Base-by-base conservation (phyloP, 495 filamentous ascomycete species). In the Aspergillus nanangensis region DNA sequence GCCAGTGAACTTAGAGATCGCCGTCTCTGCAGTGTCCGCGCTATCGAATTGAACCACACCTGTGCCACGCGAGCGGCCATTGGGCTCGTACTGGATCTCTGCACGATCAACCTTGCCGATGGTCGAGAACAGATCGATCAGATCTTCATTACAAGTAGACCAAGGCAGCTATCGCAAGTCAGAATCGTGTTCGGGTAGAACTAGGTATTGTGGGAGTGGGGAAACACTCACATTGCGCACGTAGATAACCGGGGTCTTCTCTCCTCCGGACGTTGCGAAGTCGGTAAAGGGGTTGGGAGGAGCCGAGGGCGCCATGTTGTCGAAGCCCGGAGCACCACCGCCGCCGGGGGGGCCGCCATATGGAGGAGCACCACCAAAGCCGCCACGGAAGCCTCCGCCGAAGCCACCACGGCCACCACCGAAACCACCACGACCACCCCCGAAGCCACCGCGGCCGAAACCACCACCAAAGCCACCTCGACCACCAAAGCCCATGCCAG, bases 21-120 rank as follows among this genome's bases (percentile, higher is more conserved):
- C 83, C 41, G 89, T 96, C 56, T 95, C 92, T 1, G 93, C 88
- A 56, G 87, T 92, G 9, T 91, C 84, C 8, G 80, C 65, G 33
- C 65, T 82, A 53, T 94, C 88, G 60, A 98, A 97, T 50, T 92
- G 81, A 41, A 98, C 94, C 34, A 98, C 93, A 61, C 93, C 93
- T 38, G 87, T 95, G 38, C 93, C 93, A 45, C 89, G 85, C 42
- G 94, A 97, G 53, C 93, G 89, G 37, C 93, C 92, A 59, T 94
- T 96, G 7, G 88, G 86, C 59, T 97, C 94, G 59, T 97, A 97
- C 69, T 98, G 94, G 39, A 97, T 97, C 71, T 97, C 94, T 9
- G 93, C 93, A 53, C 89, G 89, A 55, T 96, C 90, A 50, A 98
- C 93, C 68, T 96, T 95, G 36, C 92, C 93, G 61, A 98, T 97